These are phyloP conservation scores for Aspergillus homomorphus DNA, from an alignment of 495 filamentous ascomycete species.

Conservation along the genomic window DNA sequence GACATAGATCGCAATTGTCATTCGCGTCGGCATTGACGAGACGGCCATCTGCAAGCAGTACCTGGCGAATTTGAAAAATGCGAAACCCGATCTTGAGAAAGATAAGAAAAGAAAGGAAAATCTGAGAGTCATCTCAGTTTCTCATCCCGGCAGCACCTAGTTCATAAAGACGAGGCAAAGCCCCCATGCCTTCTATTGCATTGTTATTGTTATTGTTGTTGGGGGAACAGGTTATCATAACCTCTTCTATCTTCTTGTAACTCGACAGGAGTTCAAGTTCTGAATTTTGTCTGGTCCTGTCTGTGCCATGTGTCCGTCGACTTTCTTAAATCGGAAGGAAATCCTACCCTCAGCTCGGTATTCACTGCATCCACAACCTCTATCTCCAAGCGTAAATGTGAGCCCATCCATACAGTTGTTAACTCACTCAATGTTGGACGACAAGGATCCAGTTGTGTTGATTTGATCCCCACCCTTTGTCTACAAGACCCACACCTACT, in stretches of 20 bases:
- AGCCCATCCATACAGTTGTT: neutral
- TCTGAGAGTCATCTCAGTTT: neutral
- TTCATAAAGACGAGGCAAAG: slow-evolving; percentile 6
- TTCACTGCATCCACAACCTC: neutral
- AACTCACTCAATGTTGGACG: neutral
- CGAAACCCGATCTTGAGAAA: no score
- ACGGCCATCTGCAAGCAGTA: slow-evolving; percentile 44
- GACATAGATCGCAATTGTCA: slow-evolving; percentile 31
- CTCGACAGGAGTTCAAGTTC: neutral
- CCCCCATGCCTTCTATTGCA: slow-evolving; percentile 3
- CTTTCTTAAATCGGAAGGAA: neutral
- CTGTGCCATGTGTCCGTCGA: slow-evolving; percentile 3
- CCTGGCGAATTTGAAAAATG: slow-evolving; percentile 10
- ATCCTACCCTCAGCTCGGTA: neutral
- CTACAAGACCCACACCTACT: neutral
- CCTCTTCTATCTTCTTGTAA: neutral
- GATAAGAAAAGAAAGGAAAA: neutral
- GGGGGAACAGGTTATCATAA: neutral
- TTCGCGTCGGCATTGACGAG: slow-evolving; percentile 42
- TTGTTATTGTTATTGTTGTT: no score
- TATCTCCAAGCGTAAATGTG: neutral
- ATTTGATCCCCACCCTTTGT: neutral
- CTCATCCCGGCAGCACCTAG: neutral
- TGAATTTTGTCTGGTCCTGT: neutral
- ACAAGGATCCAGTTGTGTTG: neutral